Conservation (phyloP, 1,284 basidiomycete genomes). For the Trichosporon faecale region DNA sequence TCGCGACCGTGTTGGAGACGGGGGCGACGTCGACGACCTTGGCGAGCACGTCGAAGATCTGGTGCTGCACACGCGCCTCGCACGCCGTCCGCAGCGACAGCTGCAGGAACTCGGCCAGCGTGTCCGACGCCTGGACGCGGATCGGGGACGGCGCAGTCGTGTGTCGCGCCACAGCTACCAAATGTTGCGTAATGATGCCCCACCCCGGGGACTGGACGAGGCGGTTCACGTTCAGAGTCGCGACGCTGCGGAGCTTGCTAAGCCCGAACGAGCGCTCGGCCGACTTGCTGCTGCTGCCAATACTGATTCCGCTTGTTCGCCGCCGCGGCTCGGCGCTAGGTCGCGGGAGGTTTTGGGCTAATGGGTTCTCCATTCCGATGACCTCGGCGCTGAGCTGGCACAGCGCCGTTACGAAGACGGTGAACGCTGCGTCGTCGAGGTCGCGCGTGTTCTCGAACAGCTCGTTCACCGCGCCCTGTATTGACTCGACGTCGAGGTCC, state of each 20-base stretch:
- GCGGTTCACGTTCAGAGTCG: slow-evolving; percentile 76
- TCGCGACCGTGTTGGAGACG: slow-evolving; percentile 38
- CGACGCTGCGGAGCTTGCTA: slow-evolving; percentile 73
- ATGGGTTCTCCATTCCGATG: slow-evolving; percentile 67
- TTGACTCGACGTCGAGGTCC: slow-evolving; percentile 72
- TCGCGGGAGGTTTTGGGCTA: background rate
- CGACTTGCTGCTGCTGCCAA: slow-evolving; percentile 67
- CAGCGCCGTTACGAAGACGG: slow-evolving; percentile 73
- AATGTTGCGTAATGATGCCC: slow-evolving; percentile 72
- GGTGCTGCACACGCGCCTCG: slow-evolving; percentile 65
- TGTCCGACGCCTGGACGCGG: slow-evolving; percentile 79
- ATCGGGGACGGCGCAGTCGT: slow-evolving; percentile 69
- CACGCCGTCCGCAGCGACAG: slow-evolving; percentile 61
- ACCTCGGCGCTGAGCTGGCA: slow-evolving; percentile 83
- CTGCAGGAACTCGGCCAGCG: slow-evolving; percentile 75
- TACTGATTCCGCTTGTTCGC: slow-evolving; percentile 76
- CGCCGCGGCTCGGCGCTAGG: slow-evolving; percentile 56
- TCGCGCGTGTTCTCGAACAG: slow-evolving; percentile 80
- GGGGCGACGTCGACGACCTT: slow-evolving; percentile 64
- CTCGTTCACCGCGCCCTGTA: slow-evolving; percentile 68
- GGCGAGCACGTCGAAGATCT: slow-evolving; percentile 75
- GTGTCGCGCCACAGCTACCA: slow-evolving; percentile 66
- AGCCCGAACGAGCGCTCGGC: slow-evolving; percentile 69
- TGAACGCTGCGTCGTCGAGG: slow-evolving; percentile 77
- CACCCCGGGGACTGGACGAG: slow-evolving; percentile 82